Conservation (phyloP, 75 land plant genomes). For the Sequoiadendron giganteum region DNA sequence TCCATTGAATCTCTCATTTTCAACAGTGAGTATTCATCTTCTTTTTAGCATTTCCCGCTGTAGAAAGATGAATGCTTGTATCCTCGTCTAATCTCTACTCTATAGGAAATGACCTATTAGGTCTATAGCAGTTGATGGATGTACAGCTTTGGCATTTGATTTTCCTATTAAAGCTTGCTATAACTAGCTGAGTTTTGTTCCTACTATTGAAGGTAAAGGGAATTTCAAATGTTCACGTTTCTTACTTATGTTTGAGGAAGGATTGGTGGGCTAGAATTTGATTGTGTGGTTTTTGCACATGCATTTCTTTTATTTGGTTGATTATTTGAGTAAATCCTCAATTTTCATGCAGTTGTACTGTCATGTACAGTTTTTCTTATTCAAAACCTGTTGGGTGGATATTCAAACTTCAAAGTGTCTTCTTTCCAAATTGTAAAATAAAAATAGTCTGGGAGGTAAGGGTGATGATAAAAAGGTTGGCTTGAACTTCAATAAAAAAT, state of each 20-base stretch:
- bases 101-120: background rate
- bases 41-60: background rate
- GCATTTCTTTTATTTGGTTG: background rate
- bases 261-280: background rate
- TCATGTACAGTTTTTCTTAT: conserved; percentile 1
- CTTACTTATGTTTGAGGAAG: background rate
- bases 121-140: background rate
- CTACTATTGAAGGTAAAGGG: background rate
- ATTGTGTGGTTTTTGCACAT: background rate
- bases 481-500: background rate
- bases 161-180: background rate
- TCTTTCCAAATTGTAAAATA: background rate
- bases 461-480: background rate
- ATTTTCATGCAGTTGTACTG: conserved; percentile 1
- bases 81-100: background rate
- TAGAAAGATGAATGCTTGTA: background rate
- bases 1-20: background rate
- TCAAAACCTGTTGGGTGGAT: background rate
- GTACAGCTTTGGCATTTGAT: background rate
- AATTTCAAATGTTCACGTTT: background rate
- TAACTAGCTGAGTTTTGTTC: conserved; percentile 1
- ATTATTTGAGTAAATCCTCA: background rate
- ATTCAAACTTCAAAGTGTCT: background rate
- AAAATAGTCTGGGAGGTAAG: background rate
- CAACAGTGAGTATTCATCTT: background rate